These are phyloP conservation scores for Ophiostoma quercus DNA, from an alignment of 2,329 filamentous ascomycete species.

Conservation along the genomic window DNA sequence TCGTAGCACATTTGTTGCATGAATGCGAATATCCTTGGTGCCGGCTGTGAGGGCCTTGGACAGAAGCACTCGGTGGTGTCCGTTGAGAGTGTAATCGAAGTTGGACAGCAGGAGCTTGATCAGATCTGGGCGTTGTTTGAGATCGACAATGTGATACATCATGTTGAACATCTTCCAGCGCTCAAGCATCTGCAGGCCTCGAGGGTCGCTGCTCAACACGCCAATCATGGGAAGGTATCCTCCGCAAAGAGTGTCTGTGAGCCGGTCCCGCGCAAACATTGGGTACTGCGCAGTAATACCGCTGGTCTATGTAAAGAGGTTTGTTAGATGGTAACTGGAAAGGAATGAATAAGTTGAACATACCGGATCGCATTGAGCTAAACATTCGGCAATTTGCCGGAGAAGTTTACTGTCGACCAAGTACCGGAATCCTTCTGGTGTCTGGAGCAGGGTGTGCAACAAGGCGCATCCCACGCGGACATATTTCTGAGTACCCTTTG, in stretches of 20 bases:
- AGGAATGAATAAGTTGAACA: constrained; percentile 29
- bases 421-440: constrained; percentile 76
- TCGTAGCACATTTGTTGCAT: constrained; percentile 77
- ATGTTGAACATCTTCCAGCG: constrained; percentile 98
- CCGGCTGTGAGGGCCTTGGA: constrained; percentile 91
- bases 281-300: constrained; percentile 75
- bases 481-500: constrained; percentile 89
- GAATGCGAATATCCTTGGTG: constrained; percentile 85
- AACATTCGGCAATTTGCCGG: constrained; percentile 88
- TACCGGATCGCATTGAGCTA: constrained; percentile 90
- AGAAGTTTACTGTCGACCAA: constrained; percentile 88
- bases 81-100: constrained; percentile 84
- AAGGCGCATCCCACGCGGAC: constrained; percentile 83
- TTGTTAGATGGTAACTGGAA: neutral
- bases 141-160: constrained; percentile 96
- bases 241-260: constrained; percentile 79
- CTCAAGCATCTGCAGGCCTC: constrained; percentile 84
- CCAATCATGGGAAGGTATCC: constrained; percentile 95
- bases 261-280: constrained; percentile 79
- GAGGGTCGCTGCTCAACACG: constrained; percentile 72
- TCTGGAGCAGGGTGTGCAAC: constrained; percentile 80
- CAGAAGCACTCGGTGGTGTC: constrained; percentile 84
- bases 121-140: constrained; percentile 84
- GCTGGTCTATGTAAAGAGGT: constrained; percentile 48
- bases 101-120: constrained; percentile 83